phyloP scores from a whole-genome alignment of 1,139 yeast genomes.

The Tardiomyces depauwii region DNA sequence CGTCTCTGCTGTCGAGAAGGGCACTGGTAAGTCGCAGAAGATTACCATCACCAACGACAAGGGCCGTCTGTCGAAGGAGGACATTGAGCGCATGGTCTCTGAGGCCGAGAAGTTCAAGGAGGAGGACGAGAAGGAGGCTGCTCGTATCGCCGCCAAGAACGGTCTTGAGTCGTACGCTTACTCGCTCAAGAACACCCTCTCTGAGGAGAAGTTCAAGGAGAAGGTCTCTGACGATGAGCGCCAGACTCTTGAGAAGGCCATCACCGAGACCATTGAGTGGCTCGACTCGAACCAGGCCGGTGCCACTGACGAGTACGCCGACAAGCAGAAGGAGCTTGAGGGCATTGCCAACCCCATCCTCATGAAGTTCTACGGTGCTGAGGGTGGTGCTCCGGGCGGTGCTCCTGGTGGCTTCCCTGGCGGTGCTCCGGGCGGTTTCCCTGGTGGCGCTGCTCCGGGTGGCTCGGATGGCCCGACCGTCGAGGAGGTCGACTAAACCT shows the following conservation, averaged over 20 bases:
- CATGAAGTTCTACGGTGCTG: conserved; percentile 68
- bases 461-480: conserved; percentile 60
- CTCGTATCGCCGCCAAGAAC: conserved; percentile 71
- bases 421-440: conserved; percentile 52
- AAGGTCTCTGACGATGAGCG: conserved; percentile 75
- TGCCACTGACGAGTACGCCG: conserved; percentile 75
- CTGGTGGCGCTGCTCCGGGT: conserved; percentile 62
- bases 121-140: conserved; percentile 74
- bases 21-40: conserved; percentile 70
- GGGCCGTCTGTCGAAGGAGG: conserved; percentile 93
- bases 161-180: conserved; percentile 87
- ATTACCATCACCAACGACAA: conserved; percentile 85
- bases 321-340: conserved; percentile 90
- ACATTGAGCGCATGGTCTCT: conserved; percentile 87
- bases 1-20: conserved; percentile 91
- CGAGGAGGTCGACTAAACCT: conserved; percentile 75
- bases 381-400: conserved; percentile 45
- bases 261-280: conserved; percentile 80
- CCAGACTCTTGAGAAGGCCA: conserved; percentile 68
- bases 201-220: conserved; percentile 71
- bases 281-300: conserved; percentile 83
- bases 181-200: conserved; percentile 74
- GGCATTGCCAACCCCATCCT: conserved; percentile 89
- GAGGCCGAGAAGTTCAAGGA: conserved; percentile 83
- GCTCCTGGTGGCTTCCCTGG: conserved; percentile 41